phyloP scores from a whole-genome alignment of 2,329 filamentous ascomycete genomes.

The Fusarium pseudocircinatum region DNA sequence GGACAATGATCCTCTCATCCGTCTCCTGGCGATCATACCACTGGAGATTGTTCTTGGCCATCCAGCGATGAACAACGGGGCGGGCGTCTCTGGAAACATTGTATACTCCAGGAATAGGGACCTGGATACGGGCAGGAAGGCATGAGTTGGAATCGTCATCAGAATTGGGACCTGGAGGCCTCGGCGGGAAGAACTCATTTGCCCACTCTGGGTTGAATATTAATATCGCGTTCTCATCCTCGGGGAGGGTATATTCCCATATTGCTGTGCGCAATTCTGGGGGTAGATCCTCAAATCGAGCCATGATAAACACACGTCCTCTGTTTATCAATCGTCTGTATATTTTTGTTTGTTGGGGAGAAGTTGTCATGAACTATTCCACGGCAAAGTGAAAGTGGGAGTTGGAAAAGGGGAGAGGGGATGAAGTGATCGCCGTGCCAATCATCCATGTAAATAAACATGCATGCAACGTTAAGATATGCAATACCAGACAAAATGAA shows the following conservation, averaged over 20 bases:
- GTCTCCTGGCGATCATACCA: neutral
- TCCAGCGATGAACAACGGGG: neutral
- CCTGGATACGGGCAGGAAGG: neutral
- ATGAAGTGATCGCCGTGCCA: neutral
- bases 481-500: neutral
- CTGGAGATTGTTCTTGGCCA: neutral
- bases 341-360: neutral
- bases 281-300: neutral
- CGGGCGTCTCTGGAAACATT: neutral
- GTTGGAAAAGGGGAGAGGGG: neutral
- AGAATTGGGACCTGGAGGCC: rapidly evolving
- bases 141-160: neutral
- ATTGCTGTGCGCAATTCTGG: neutral
- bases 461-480: neutral
- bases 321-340: neutral
- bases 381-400: neutral
- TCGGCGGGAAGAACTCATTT: neutral
- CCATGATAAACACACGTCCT: neutral
- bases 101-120: neutral
- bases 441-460: neutral
- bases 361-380: neutral
- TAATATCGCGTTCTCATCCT: neutral
- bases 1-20: neutral
- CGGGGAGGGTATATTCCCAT: neutral
- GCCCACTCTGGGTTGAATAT: neutral